Evolutionary conservation across 257 asterid species (phyloP), one percentile per base, ranked within the genome.

Genomic region (Cruciata laevipes): DNA sequence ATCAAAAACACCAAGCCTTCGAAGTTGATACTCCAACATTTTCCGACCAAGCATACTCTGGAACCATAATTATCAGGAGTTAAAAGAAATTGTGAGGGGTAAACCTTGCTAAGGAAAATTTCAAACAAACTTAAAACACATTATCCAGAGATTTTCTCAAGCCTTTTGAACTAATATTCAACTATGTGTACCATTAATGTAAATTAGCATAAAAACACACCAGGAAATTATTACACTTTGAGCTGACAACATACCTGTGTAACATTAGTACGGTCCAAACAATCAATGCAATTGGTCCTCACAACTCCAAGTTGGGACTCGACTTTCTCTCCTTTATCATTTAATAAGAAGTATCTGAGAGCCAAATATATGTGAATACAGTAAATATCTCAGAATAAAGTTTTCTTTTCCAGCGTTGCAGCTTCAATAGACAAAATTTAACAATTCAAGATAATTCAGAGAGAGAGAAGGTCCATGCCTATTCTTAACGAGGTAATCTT

Each of bases 191-290:
- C 23, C 23, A 65, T 7, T 6, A 8, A 24, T 13, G 47, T 44
- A 10, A n/a, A 4, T 9, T 25, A 61, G 20, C 25, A 66, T 71
- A 17, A 24, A 63, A 42, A 63, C 67, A 53, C 7, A 67, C 23
- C 27, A 8, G 55, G 52, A 66, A 10, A 9, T 20, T 23, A 57
- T 60, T 32, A 33, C 31, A 64, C 17, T 63, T 35, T 25, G 40
- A 69, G 69, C 9, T 69, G 63, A 55, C 31, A 56, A 53, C 30
- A 35, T 72, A 90, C 99, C 95, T 94, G 97, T 66, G 97, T 94
- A 68, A 94, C 99, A 87, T 94, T 94, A 63, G 99, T 94, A 32
- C 97, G 95, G 85, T 94, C 99, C 78, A 94, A 85, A 81, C 97
- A 90, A 73, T 90, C 99, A 53, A 94, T 78, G 80, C 96, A 94